Conservation (phyloP, 2,329 filamentous ascomycete genomes). For the Penicillium sp. region DNA sequence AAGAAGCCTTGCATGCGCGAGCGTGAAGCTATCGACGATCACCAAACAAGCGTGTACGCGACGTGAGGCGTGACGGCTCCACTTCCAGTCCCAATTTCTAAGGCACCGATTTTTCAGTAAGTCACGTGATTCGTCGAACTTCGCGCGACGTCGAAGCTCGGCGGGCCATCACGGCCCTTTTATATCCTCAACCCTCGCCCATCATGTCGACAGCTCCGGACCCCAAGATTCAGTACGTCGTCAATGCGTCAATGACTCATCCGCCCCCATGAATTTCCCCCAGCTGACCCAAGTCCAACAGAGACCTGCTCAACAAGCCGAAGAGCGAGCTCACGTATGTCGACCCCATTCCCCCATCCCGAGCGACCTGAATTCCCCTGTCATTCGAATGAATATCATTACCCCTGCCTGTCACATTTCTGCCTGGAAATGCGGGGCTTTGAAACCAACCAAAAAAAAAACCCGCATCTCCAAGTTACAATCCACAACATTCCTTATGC, state of each 20-base stretch:
- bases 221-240: constrained; percentile 68
- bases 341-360: not conserved
- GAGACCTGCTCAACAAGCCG: constrained; percentile 85
- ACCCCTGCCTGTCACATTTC: constrained; percentile 6
- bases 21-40: constrained; percentile 34
- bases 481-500: constrained; percentile 17
- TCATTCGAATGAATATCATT: constrained; percentile 4
- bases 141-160: constrained; percentile 12
- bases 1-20: constrained; percentile 34
- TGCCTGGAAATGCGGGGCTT: constrained; percentile 13
- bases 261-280: constrained; percentile 1
- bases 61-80: constrained; percentile 31
- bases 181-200: constrained; percentile 23
- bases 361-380: not conserved
- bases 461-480: constrained; percentile 10
- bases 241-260: constrained; percentile 18
- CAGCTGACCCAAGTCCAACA: constrained; percentile 41
- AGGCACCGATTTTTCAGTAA: not conserved
- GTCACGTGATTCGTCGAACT: constrained; percentile 19
- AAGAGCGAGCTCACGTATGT: constrained; percentile 87
- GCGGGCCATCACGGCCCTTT: constrained; percentile 22
- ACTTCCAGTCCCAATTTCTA: constrained; percentile 15
- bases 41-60: constrained; percentile 38
- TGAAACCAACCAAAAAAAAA: not conserved
- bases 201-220: constrained; percentile 57